Conservation (phyloP, 108 stramenopile species). For the Craspedostauros australis region DNA sequence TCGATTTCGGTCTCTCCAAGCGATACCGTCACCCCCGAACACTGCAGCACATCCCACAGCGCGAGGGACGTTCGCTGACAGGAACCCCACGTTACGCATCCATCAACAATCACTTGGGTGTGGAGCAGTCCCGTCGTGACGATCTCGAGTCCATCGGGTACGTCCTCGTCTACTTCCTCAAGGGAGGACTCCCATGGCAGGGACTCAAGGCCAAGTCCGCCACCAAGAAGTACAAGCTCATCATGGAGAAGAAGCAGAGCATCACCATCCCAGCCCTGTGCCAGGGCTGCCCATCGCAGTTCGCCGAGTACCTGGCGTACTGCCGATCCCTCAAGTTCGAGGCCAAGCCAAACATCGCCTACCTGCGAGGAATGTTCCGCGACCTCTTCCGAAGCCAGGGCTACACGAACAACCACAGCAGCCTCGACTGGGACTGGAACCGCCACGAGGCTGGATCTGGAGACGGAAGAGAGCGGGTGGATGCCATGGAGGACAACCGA, state of each 20-base stretch:
- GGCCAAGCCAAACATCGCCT: slow-evolving; percentile 98
- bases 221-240: slow-evolving; percentile 92
- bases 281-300: slow-evolving; percentile 94
- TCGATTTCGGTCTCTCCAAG: slow-evolving; percentile 97
- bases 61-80: slow-evolving; percentile 91
- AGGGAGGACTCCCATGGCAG: slow-evolving; percentile 98
- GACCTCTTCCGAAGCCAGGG: slow-evolving; percentile 90
- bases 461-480: slow-evolving; percentile 23
- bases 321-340: slow-evolving; percentile 97
- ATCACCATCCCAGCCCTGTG: slow-evolving; percentile 91
- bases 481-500: slow-evolving; percentile 1
- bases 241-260: slow-evolving; percentile 92
- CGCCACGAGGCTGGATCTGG: slow-evolving; percentile 54
- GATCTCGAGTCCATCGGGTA: slow-evolving; percentile 97
- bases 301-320: slow-evolving; percentile 97
- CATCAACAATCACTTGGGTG: slow-evolving; percentile 97
- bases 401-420: slow-evolving; percentile 87
- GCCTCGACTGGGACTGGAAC: slow-evolving; percentile 91
- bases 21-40: slow-evolving; percentile 96
- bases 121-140: slow-evolving; percentile 96
- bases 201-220: slow-evolving; percentile 95
- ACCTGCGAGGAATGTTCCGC: slow-evolving; percentile 93
- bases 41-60: slow-evolving; percentile 97
- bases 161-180: slow-evolving; percentile 96
- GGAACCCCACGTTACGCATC: slow-evolving; percentile 96